These are phyloP conservation scores for Linum tenue DNA, from an alignment of 345 rosid species.

Conservation along the genomic window DNA sequence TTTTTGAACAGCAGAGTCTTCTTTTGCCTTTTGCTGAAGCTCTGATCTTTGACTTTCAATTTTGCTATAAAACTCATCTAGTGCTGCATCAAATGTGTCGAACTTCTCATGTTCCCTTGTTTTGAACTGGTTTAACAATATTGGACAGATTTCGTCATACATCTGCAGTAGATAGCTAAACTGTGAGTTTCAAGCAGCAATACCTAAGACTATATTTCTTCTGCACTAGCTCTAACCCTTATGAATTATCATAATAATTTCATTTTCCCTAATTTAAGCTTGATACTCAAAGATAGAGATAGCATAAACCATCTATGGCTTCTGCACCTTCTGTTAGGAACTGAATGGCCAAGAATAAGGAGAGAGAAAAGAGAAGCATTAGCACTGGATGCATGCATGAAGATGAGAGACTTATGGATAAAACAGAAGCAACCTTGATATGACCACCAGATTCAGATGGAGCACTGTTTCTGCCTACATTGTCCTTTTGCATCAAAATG, in stretches of 20 bases:
- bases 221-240: background rate
- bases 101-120: slow-evolving; percentile 63
- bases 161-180: slow-evolving; percentile 47
- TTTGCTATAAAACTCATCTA: slow-evolving; percentile 97
- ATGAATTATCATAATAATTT: background rate
- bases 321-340: background rate
- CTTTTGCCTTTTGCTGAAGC: slow-evolving; percentile 86
- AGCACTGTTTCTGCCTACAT: slow-evolving; percentile 26
- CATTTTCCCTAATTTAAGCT: background rate
- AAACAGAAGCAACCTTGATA: slow-evolving; percentile 39
- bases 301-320: background rate
- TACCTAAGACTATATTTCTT: background rate
- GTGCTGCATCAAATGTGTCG: slow-evolving; percentile 84
- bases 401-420: background rate
- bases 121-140: slow-evolving; percentile 78
- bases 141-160: slow-evolving; percentile 92
- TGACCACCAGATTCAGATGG: slow-evolving; percentile 38
- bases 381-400: background rate
- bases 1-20: slow-evolving; percentile 69
- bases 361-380: background rate
- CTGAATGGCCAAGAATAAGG: slow-evolving; percentile 9
- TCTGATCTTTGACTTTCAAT: slow-evolving; percentile 90
- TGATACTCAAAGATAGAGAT: background rate
- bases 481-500: slow-evolving; percentile 72
- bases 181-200: slow-evolving; percentile 1